Evolutionary conservation across 2,329 filamentous ascomycete species (phyloP).

Genomic region (Teratosphaeria epicoccoides): DNA sequence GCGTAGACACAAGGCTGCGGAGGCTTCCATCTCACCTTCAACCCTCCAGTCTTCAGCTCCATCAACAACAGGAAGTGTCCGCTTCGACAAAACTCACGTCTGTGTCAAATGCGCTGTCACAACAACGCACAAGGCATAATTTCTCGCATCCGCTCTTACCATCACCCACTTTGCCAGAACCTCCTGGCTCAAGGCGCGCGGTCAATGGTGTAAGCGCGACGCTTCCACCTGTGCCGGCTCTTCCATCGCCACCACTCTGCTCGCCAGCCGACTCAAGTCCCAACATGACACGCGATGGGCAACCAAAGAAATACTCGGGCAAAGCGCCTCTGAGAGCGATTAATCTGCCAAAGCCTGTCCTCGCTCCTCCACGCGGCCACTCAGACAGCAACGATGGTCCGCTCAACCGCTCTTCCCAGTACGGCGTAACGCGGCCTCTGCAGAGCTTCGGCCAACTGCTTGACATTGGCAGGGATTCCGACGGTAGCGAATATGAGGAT

Average conservation of each 20-base stretch:
- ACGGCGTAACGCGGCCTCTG: slow-evolving; percentile 21
- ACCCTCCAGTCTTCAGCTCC: slow-evolving; percentile 30
- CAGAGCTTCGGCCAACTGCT: slow-evolving; percentile 11
- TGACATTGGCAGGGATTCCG: slow-evolving; percentile 20
- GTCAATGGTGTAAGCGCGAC: slow-evolving; percentile 8
- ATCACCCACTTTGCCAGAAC: slow-evolving; percentile 6
- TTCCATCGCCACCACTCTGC: slow-evolving; percentile 17
- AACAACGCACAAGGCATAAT: neutral
- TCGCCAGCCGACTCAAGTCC: slow-evolving; percentile 18
- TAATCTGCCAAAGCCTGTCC: slow-evolving; percentile 21
- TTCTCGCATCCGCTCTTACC: slow-evolving; percentile 1
- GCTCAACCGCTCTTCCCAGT: slow-evolving; percentile 25
- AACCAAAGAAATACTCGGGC: slow-evolving; percentile 15
- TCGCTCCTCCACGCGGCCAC: slow-evolving; percentile 16
- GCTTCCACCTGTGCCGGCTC: slow-evolving; percentile 9
- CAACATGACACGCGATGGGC: slow-evolving; percentile 14
- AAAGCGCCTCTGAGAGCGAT: slow-evolving; percentile 23
- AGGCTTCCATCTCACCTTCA: slow-evolving; percentile 65
- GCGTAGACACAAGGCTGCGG: slow-evolving; percentile 65
- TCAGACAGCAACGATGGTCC: slow-evolving; percentile 17
- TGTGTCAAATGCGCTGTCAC: neutral
- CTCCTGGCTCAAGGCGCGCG: slow-evolving; percentile 4
- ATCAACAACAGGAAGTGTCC: neutral
- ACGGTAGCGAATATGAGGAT: slow-evolving; percentile 19
- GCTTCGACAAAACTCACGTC: neutral